Percentiles rank a stretch among this genome's conserved stretches.
These are phyloP conservation scores for Ganoderma sinense DNA, from an alignment of 1,284 basidiomycete genomes.

Conservation along the genomic window DNA sequence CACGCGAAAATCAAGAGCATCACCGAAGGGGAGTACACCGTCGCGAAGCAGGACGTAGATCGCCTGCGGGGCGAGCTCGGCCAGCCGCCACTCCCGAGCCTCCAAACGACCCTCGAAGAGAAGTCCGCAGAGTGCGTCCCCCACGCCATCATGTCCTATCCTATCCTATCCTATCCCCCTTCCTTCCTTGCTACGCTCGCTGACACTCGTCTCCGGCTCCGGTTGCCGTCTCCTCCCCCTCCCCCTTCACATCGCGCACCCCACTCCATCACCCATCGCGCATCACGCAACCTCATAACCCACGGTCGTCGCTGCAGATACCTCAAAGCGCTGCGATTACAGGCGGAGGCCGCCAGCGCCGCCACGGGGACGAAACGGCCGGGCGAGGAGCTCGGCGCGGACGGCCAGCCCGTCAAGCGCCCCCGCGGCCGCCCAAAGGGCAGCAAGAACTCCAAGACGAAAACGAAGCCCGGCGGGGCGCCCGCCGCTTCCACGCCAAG, in stretches of 20 bases:
- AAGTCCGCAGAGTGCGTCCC: constrained; percentile 66
- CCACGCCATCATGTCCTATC: constrained; percentile 6
- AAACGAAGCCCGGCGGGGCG: constrained; percentile 21
- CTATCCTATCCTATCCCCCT: not conserved
- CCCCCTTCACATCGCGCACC: not conserved
- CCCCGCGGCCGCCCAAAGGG: constrained; percentile 54
- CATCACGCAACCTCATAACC: no score
- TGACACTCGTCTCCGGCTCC: constrained; percentile 2
- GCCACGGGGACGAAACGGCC: constrained; percentile 37
- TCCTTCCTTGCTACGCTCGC: constrained; percentile 1
- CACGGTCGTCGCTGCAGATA: constrained; percentile 40
- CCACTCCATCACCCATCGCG: not conserved
- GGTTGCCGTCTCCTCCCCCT: not conserved
- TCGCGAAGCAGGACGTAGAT: constrained; percentile 78
- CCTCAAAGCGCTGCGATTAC: constrained; percentile 46
- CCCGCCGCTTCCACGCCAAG: constrained; percentile 11
- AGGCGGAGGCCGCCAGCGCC: constrained; percentile 33
- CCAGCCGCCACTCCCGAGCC: constrained; percentile 70
- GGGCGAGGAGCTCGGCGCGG: constrained; percentile 38
- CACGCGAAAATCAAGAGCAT: constrained; percentile 68
- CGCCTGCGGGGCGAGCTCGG: constrained; percentile 75
- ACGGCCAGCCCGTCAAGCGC: constrained; percentile 46
- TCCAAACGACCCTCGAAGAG: constrained; percentile 77
- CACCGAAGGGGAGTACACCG: constrained; percentile 77
- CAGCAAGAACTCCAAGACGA: constrained; percentile 49